Evolutionary conservation across 2,329 filamentous ascomycete species (phyloP).

Genomic region (Verticillium dahliae): DNA sequence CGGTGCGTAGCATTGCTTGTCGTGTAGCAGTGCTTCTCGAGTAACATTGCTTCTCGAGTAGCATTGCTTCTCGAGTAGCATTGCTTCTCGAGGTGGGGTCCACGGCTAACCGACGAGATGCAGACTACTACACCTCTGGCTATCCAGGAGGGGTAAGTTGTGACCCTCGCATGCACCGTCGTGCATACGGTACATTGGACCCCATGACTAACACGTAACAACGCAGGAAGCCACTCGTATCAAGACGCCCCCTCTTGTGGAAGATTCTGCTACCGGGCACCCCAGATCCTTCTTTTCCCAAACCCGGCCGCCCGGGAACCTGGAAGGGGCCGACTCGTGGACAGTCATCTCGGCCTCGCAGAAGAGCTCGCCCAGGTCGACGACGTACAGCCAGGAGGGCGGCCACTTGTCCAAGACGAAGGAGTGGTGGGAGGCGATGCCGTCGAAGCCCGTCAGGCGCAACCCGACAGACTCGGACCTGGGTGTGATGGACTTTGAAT

Average conservation of each 20-base stretch:
- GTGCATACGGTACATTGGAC: neutral
- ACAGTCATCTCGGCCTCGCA: neutral
- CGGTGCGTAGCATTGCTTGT: neutral
- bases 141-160: conserved; percentile 27
- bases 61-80: too few species aligned
- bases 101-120: neutral
- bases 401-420: conserved; percentile 13
- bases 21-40: too few species aligned
- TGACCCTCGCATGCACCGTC: neutral
- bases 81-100: too few species aligned
- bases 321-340: conserved; percentile 5
- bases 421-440: conserved; percentile 29
- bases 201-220: neutral
- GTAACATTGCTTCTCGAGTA: too few species aligned
- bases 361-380: conserved; percentile 4
- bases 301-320: conserved; percentile 21
- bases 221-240: conserved; percentile 41
- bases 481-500: conserved; percentile 29
- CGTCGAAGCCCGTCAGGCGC: conserved; percentile 14
- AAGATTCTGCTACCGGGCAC: conserved; percentile 27
- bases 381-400: neutral
- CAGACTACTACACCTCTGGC: neutral
- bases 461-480: conserved; percentile 8
- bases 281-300: conserved; percentile 37
- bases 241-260: conserved; percentile 37